Percentiles rank a stretch among this genome's conserved stretches.
Conservation (phyloP, 352 stramenopile genomes). For the Phytophthora sansomeana region DNA sequence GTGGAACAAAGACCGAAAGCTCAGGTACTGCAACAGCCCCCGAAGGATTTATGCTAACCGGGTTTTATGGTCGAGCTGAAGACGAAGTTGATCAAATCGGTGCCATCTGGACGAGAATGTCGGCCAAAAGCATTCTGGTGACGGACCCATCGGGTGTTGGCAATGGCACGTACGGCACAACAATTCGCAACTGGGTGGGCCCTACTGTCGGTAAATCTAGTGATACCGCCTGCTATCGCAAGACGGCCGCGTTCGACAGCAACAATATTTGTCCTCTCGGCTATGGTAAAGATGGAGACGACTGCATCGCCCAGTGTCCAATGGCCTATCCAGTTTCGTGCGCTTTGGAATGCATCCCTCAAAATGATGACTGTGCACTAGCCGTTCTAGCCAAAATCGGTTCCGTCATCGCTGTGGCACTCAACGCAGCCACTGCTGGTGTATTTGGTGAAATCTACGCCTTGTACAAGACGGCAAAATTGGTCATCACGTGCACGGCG, state of each 20-base stretch:
- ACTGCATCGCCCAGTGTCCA: conserved; percentile 33
- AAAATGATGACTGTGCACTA: background rate
- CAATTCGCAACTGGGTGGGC: conserved; percentile 39
- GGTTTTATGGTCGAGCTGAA: conserved; percentile 31
- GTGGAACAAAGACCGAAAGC: conserved; percentile 36
- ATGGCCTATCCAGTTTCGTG: conserved; percentile 35
- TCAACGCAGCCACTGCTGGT: conserved; percentile 25
- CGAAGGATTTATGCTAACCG: conserved; percentile 30
- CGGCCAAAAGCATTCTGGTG: conserved; percentile 24
- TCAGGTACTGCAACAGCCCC: conserved; percentile 14
- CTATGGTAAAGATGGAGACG: conserved; percentile 26
- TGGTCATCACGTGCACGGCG: conserved; percentile 11
- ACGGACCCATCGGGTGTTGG: conserved; percentile 29
- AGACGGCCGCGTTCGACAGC: conserved; percentile 23
- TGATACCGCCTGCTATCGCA: conserved; percentile 38
- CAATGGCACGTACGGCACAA: conserved; percentile 29
- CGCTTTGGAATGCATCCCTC: conserved; percentile 36
- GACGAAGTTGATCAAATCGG: conserved; percentile 36
- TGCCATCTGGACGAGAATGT: conserved; percentile 36
- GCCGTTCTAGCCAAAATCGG: conserved; percentile 23
- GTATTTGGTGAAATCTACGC: conserved; percentile 19
- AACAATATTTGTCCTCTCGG: conserved; percentile 16
- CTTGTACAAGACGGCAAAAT: conserved; percentile 21
- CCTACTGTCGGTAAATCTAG: conserved; percentile 21
- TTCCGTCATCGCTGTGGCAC: conserved; percentile 25